These are phyloP conservation scores for Xylaria hypoxylon DNA, from an alignment of 2,329 filamentous ascomycete species.

Conservation along the genomic window DNA sequence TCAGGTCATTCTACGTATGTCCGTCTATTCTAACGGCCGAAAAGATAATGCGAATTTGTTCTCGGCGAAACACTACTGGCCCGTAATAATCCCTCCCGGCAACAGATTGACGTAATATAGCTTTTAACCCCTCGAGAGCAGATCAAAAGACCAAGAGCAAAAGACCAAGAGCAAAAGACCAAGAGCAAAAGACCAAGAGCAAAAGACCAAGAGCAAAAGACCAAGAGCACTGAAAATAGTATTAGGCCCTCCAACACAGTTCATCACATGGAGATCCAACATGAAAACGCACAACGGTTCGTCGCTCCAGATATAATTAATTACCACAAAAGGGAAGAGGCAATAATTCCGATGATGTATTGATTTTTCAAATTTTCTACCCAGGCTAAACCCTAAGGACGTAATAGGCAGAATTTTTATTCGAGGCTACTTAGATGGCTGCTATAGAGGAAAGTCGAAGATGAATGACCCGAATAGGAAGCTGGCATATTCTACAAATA, in stretches of 20 bases:
- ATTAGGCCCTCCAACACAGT: not conserved
- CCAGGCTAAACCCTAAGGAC: not conserved
- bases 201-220: slow-evolving; percentile 2
- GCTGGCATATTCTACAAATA: not conserved
- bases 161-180: too few species aligned
- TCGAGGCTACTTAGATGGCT: not conserved
- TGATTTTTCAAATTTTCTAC: not conserved
- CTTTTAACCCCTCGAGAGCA: slow-evolving; percentile 5
- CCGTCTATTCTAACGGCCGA: slow-evolving; percentile 39
- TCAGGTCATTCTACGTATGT: slow-evolving; percentile 40
- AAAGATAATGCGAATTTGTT: slow-evolving; percentile 30
- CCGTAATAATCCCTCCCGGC: slow-evolving; percentile 17
- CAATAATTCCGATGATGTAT: too few species aligned
- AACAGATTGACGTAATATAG: slow-evolving; percentile 21
- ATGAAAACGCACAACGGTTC: too few species aligned
- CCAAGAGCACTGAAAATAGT: not conserved
- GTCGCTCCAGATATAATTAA: too few species aligned
- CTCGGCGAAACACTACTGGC: slow-evolving; percentile 36
- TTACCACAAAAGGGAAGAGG: too few species aligned
- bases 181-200: too few species aligned
- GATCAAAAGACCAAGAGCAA: not conserved
- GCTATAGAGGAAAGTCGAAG: not conserved
- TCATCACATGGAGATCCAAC: not conserved
- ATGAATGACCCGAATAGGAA: not conserved
- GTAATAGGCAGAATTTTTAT: not conserved